A percentile compares a stretch with the other conserved stretches of the same genome.
Evolutionary conservation across 306 rosid species (phyloP).

Genomic region (Lupinus albus): DNA sequence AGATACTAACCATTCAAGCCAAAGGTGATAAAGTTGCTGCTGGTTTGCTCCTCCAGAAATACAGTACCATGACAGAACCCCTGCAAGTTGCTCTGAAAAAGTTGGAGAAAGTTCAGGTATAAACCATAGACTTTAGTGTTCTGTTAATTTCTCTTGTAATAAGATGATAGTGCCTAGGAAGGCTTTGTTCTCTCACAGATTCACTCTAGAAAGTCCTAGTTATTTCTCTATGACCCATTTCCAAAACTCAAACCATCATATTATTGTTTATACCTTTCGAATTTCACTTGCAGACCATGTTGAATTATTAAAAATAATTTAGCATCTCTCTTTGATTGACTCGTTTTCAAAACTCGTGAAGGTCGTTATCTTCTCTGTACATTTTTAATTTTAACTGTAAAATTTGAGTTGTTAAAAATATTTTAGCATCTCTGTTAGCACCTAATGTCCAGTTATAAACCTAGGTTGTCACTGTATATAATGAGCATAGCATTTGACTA

Average conservation of each 20-base stretch:
- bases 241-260: constrained; percentile 1
- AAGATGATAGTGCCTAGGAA: constrained; percentile 5
- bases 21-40: constrained; percentile 90
- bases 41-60: constrained; percentile 67
- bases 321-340: background rate
- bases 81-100: constrained; percentile 60
- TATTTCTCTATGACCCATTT: constrained; percentile 6
- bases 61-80: constrained; percentile 62
- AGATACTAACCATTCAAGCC: constrained; percentile 90
- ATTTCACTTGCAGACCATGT: background rate
- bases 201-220: background rate
- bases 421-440: too few relatives aligned
- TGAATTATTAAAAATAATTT: constrained; percentile 1
- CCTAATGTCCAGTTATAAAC: too few relatives aligned
- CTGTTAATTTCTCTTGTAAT: constrained; percentile 16
- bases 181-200: background rate
- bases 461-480: too few relatives aligned
- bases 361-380: too few relatives aligned
- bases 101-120: constrained; percentile 82
- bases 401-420: too few relatives aligned
- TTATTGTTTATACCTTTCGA: background rate
- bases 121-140: constrained; percentile 9
- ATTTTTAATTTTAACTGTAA: too few relatives aligned
- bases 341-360: too few relatives aligned
- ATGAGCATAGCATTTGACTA: background rate